Evolutionary conservation across 768 basidiomycete genomes (phyloP).

Genomic region (Suillus variegatus): DNA sequence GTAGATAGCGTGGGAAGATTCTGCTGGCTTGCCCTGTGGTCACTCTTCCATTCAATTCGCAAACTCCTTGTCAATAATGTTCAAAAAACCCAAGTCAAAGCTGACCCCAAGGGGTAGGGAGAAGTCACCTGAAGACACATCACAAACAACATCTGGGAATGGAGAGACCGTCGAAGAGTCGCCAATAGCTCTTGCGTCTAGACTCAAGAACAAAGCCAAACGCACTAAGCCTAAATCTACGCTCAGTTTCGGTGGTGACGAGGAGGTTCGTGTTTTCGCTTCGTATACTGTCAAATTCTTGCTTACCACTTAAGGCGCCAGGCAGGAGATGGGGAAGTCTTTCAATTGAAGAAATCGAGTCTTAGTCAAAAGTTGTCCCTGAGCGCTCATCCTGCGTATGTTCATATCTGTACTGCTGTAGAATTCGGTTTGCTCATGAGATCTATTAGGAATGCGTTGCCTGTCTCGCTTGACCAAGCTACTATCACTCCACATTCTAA

Average conservation of each 20-base stretch:
- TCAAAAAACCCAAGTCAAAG: slow-evolving; percentile 46
- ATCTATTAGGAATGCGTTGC: slow-evolving; percentile 39
- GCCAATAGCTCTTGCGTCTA: slow-evolving; percentile 61
- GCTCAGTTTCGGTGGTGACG: slow-evolving; percentile 76
- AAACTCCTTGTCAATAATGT: slow-evolving; percentile 36
- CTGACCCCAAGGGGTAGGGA: slow-evolving; percentile 43
- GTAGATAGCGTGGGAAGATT: slow-evolving; percentile 30
- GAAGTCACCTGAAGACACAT: slow-evolving; percentile 17
- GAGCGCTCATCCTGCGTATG: slow-evolving; percentile 55
- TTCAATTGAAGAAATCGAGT: slow-evolving; percentile 80
- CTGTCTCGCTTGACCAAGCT: slow-evolving; percentile 55
- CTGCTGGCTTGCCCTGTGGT: not conserved
- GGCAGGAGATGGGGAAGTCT: slow-evolving; percentile 63
- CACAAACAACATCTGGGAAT: slow-evolving; percentile 18
- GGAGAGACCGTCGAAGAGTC: slow-evolving; percentile 45
- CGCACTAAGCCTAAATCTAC: slow-evolving; percentile 64
- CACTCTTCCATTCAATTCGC: slow-evolving; percentile 16
- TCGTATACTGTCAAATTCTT: slow-evolving; percentile 11
- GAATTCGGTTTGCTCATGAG: slow-evolving; percentile 15
- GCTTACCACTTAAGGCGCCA: slow-evolving; percentile 35
- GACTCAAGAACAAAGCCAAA: slow-evolving; percentile 72
- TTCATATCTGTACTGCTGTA: slow-evolving; percentile 4
- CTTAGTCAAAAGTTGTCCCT: slow-evolving; percentile 67
- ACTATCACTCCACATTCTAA: slow-evolving; percentile 46
- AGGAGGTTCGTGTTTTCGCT: slow-evolving; percentile 51